Conservation (phyloP, 2,329 filamentous ascomycete species). For the Pyrenochaeta sp. region DNA sequence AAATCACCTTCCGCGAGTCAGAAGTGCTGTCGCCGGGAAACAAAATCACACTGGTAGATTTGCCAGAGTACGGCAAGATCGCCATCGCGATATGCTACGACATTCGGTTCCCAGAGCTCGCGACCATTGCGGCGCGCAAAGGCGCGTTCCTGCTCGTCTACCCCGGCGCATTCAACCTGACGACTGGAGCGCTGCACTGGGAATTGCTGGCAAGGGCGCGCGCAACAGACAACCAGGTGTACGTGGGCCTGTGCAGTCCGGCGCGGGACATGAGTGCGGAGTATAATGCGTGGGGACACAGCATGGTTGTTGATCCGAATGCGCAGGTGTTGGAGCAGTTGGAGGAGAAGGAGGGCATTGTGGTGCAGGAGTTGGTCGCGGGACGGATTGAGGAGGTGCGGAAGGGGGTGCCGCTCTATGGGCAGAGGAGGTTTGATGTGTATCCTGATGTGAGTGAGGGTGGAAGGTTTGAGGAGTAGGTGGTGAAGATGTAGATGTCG, state of each 20-base stretch:
- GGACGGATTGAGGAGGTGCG: slow-evolving; percentile 51
- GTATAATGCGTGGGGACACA: slow-evolving; percentile 94
- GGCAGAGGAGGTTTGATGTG: slow-evolving; percentile 90
- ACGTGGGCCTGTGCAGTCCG: slow-evolving; percentile 91
- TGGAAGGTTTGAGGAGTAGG: slow-evolving; percentile 51
- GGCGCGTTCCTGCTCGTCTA: slow-evolving; percentile 91
- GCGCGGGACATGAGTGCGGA: slow-evolving; percentile 77
- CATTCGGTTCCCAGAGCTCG: slow-evolving; percentile 93
- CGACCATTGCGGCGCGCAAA: slow-evolving; percentile 83
- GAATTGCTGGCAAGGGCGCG: slow-evolving; percentile 79
- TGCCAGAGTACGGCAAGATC: slow-evolving; percentile 87
- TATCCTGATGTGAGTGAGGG: slow-evolving; percentile 87
- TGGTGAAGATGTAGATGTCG: no score
- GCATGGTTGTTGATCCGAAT: slow-evolving; percentile 85
- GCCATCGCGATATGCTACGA: slow-evolving; percentile 97
- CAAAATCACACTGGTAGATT: slow-evolving; percentile 82
- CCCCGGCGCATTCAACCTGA: slow-evolving; percentile 96
- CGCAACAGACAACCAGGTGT: slow-evolving; percentile 93
- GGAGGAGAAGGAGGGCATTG: slow-evolving; percentile 77
- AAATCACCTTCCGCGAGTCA: slow-evolving; percentile 89
- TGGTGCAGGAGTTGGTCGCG: slow-evolving; percentile 65
- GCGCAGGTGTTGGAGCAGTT: slow-evolving; percentile 81
- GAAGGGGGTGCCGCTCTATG: slow-evolving; percentile 81
- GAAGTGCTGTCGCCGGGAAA: slow-evolving; percentile 88
- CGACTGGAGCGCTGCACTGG: slow-evolving; percentile 94